Evolutionary conservation across 2,329 filamentous ascomycete species (phyloP).

Genomic region (Ustulina deusta): DNA sequence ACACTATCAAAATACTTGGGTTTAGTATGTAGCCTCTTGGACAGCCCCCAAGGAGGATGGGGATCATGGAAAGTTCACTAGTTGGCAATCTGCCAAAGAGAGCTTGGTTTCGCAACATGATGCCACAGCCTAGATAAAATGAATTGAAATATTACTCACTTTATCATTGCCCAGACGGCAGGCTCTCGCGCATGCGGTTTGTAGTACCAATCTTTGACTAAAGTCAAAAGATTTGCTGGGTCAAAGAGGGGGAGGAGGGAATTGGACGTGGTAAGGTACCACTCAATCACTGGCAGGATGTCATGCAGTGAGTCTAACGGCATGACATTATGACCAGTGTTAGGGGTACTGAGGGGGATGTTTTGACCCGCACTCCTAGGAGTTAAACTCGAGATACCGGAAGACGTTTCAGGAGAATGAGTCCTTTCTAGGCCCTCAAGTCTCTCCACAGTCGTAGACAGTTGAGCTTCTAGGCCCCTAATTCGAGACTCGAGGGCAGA

Average conservation of each 20-base stretch:
- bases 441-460: conserved; percentile 33
- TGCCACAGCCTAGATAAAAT: neutral
- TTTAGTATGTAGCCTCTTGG: neutral
- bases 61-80: neutral
- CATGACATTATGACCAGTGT: neutral
- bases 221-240: conserved; percentile 49
- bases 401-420: neutral
- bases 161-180: conserved; percentile 54
- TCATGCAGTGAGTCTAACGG: conserved; percentile 50
- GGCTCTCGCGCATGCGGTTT: conserved; percentile 42
- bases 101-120: neutral
- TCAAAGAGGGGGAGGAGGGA: conserved; percentile 53
- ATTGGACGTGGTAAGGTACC: conserved; percentile 53
- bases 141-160: conserved; percentile 11
- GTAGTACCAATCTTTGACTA: conserved; percentile 53
- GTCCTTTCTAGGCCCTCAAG: conserved; percentile 29
- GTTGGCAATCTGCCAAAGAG: neutral
- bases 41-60: neutral
- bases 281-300: conserved; percentile 51
- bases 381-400: neutral
- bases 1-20: conserved; percentile 40
- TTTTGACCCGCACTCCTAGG: neutral
- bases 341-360: neutral
- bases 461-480: conserved; percentile 34
- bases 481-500: conserved; percentile 36